These are phyloP conservation scores for Stropharia rugosoannulata DNA, from an alignment of 768 basidiomycete genomes.

Conservation along the genomic window DNA sequence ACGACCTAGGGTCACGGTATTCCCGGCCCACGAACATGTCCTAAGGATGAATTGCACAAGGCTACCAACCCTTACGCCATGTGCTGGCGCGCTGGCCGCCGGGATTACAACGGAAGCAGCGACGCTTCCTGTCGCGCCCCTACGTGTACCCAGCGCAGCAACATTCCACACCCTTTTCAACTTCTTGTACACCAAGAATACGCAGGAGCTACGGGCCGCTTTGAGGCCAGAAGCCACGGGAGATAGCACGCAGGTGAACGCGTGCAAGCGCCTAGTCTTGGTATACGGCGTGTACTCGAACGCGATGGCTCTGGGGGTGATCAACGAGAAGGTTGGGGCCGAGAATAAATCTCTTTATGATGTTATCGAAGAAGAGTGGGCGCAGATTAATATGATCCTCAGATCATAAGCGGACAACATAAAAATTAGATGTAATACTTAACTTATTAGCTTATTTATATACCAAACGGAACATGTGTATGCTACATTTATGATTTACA, in stretches of 20 bases:
- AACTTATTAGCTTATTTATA: no score
- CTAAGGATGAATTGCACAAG: conserved; percentile 18
- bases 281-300: not conserved
- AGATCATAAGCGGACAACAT: no score
- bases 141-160: conserved; percentile 11
- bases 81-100: conserved; percentile 1
- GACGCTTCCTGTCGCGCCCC: conserved; percentile 16
- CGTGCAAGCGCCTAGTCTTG: not conserved
- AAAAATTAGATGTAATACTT: no score
- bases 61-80: conserved; percentile 10
- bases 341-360: not conserved
- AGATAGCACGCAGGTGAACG: not conserved
- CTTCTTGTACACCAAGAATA: not conserved
- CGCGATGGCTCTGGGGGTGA: not conserved
- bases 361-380: conserved; percentile 2
- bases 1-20: not conserved
- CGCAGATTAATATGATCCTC: not conserved
- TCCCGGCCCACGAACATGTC: conserved; percentile 16
- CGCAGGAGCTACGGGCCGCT: not conserved
- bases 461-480: no score
- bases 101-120: conserved; percentile 1
- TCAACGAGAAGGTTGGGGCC: not conserved
- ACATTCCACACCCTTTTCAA: conserved; percentile 8
- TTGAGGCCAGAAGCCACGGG: not conserved
- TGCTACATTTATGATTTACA: no score